Base-by-base conservation (phyloP, 2,329 filamentous ascomycete genomes). In the Pseudogymnoascus sp. region DNA sequence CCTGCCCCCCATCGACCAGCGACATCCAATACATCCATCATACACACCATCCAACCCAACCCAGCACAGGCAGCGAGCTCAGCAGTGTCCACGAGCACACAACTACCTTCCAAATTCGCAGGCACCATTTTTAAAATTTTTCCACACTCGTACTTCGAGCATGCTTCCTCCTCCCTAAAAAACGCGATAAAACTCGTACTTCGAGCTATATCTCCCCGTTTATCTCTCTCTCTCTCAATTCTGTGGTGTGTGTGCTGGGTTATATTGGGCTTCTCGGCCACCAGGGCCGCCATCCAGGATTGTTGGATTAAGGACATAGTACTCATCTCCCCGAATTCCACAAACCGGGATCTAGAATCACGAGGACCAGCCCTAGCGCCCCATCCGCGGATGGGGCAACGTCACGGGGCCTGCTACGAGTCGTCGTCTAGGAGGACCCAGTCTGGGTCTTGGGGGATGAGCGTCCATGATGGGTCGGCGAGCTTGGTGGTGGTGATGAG, bases 81-180 rank as follows among this genome's bases (percentile, higher is more conserved):
- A 54, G 48, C 48, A 54, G 48, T 34, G 8, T 7, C 13, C 48
- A 54, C 48, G 48, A 54, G 48, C 48, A 54, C 48, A 54, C 48
- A 13, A 54, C 48, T 54, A 28, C 48, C 48, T 28, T 48, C n/a
- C 19, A 3, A 14, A 41, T n/a, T 41, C n/a, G 2, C n/a, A 45
- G 31, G 11, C 48, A 31, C 48, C 48, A 54, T 31, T 54, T 54
- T 48, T 43, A 10, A 19, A 45, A 39, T 25, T 54, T 54, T 54
- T 31, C 45, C 48, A 54, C 48, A 54, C 48, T 54, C 48, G 48
- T 54, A 54, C 48, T 54, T 54, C 48, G 25, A 54, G 48, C 48
- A 19, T 54, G 48, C 48, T n/a, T 54, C 48, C 14, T 19, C 48
- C 48, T 2, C 48, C 48, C 14, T 51, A 43, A 45, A 23, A 28